Conservation (phyloP, 345 rosid species). For the Raphanus sativus region DNA sequence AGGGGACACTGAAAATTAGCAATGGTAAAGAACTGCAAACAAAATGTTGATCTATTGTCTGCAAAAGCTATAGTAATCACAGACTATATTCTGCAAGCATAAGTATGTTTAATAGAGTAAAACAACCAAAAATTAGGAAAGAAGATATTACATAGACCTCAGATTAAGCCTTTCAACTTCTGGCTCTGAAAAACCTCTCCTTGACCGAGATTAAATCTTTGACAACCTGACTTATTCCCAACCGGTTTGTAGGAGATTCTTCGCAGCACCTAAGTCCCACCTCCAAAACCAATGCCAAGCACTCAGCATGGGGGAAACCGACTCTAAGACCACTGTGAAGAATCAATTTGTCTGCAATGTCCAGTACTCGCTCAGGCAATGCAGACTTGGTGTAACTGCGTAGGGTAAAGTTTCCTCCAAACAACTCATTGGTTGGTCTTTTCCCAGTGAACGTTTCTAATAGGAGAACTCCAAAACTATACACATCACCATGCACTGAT, state of each 20-base stretch:
- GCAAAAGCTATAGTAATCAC: not conserved
- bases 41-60: not conserved
- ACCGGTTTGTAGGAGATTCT: conserved; percentile 23
- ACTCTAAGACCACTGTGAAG: not conserved
- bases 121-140: not conserved
- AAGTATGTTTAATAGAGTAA: not conserved
- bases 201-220: conserved; percentile 27
- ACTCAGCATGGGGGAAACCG: not conserved
- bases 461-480: conserved; percentile 18
- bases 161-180: not conserved
- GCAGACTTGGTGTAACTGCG: conserved; percentile 19
- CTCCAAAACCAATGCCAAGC: conserved; percentile 9
- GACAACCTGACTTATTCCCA: conserved; percentile 11
- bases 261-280: conserved; percentile 36
- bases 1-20: not conserved
- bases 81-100: not conserved
- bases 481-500: conserved; percentile 30
- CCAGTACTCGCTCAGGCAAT: conserved; percentile 10
- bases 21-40: not conserved
- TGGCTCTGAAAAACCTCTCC: not conserved
- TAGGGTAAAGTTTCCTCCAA: conserved; percentile 31
- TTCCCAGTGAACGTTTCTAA: conserved; percentile 22
- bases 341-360: conserved; percentile 21
- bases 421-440: conserved; percentile 37
- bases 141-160: not conserved